Evolutionary conservation across 2,329 filamentous ascomycete genomes (phyloP), one percentile per base, ranked within the genome.

Genomic region (Botryotinia narcissicola): DNA sequence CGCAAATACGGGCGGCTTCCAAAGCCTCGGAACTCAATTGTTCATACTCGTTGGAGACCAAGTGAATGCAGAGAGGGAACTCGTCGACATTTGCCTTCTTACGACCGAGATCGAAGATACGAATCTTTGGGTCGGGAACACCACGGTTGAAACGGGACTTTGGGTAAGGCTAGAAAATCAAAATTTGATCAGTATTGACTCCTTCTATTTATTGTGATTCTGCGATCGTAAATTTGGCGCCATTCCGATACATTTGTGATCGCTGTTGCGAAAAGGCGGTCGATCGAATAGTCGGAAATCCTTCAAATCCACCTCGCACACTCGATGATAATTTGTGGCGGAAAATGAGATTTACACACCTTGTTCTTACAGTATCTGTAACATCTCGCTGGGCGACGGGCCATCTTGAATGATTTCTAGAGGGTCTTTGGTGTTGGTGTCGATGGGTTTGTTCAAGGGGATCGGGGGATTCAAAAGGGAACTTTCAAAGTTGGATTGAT

Each of bases 361-460:
- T 98, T 98, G 92, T 98, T 99, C 94, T 99, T 99, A 95, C 96
- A 99, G 93, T 99, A 99, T 85, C 96, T 92, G 91, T 97, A 99
- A 90, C 96, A 99, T 90, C 96, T 93, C 84, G 96, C 96, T 84
- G 96, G 96, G 93, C 96, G 94, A 87, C 96, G 94, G 84, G 96
- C 96, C 96, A 99, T 99, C 89, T 92, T 95, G 92, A 91, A 90
- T 87, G 88, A 87, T 86, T 89, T 87, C 83, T 78, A 82, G 81
- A 80, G 82, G 80, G 79, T 84, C 82, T 82, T 83, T 85, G 84
- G 84, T 85, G 83, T 85, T 83, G 80, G 80, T 82, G 79, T 76
- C 78, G 77, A 75, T 68, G 76, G 76, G 63, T 70, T 74, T 73
- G 70, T 72, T 73, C 62, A 72, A 70, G 67, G 64, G 75, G 71